Evolutionary conservation across 306 rosid genomes (phyloP), one percentile per base, ranked within the genome.

Genomic region (Casuarina equisetifolia): DNA sequence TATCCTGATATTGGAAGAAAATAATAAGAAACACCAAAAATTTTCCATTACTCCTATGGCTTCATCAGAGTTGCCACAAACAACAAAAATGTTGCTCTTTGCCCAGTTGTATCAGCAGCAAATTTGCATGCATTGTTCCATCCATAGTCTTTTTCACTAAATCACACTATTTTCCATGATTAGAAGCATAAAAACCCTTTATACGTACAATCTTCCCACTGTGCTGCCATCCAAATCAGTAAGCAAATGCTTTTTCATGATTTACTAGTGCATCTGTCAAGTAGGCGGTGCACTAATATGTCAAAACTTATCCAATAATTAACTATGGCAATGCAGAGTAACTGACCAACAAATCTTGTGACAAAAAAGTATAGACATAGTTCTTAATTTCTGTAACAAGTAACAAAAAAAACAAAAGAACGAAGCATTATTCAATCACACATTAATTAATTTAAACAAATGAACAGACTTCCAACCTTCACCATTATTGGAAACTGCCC

Each of bases 401-500:
- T 3, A 52, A 52, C 1, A 32, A 64, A 46, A 19, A 40, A 64
- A 7, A 46, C 3, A 17, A 3, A 52, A 7, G 4, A 51, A 19
- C 32, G 15, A 71, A 6, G 20, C 49, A 39, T 45, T 10, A 39
- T 45, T 10, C 50, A 36, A 42, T 20, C 10, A 20, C 50, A 16
- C 32, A n/a, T 20, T 5, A 12, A 64, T 51, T 49, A 15, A 35
- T n/a, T 17, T 16, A 45, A 2, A 35, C 9, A 42, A 51, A 54
- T 19, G 43, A 58, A 35, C 4, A 82, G 17, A 54, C 35, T 16
- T 69, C 83, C 39, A 72, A 95, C 98, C 97, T 87, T 83, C 1
- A 95, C 82, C 98, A 95, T 92, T 70, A 95, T 88, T 35, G 98
- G 98, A 69, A 95, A 68, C 75, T 82, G 87, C 71, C 97, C 97